phyloP scores from a whole-genome alignment of 2,329 filamentous ascomycete species.

The Fusarium keratoplasticum region DNA sequence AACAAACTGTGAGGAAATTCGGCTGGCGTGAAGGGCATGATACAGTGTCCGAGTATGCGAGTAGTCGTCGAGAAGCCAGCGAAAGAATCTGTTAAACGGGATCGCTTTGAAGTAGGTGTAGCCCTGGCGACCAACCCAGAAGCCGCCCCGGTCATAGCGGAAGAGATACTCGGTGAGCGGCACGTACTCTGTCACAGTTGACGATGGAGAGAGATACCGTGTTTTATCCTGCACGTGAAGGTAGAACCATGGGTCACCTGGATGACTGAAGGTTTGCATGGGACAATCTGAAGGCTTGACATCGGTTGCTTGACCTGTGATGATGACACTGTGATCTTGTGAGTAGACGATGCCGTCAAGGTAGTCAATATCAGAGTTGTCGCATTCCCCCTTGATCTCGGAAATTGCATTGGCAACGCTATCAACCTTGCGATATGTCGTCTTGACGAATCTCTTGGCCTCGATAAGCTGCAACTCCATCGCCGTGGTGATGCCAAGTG shows the following conservation, averaged over 20 bases:
- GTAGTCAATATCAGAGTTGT: conserved; percentile 57
- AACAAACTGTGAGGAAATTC: conserved; percentile 66
- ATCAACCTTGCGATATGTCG: conserved; percentile 62
- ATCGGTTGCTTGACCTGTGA: conserved; percentile 60
- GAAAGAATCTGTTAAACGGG: conserved; percentile 69
- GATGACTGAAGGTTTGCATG: conserved; percentile 59
- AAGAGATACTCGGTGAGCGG: conserved; percentile 64
- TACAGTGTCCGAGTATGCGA: conserved; percentile 73
- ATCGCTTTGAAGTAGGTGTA: conserved; percentile 61
- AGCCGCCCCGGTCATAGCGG: conserved; percentile 72
- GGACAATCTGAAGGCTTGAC: not conserved
- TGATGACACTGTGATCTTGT: conserved; percentile 61
- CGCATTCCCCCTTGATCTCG: conserved; percentile 47
- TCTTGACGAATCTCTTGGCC: conserved; percentile 65
- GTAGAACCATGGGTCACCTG: conserved; percentile 74
- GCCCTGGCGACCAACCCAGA: conserved; percentile 72
- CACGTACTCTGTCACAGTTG: conserved; percentile 33
- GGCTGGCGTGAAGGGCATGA: conserved; percentile 69
- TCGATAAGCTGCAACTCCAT: conserved; percentile 68
- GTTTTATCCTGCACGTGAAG: conserved; percentile 63
- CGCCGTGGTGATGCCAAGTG: conserved; percentile 69
- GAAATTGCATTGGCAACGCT: conserved; percentile 57
- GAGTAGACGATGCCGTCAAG: conserved; percentile 71
- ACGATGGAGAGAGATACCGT: accelerated
- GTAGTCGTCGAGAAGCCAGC: conserved; percentile 69